Conservation (phyloP, 805 yeast genomes). For the Wickerhamiella allomyrinae region DNA sequence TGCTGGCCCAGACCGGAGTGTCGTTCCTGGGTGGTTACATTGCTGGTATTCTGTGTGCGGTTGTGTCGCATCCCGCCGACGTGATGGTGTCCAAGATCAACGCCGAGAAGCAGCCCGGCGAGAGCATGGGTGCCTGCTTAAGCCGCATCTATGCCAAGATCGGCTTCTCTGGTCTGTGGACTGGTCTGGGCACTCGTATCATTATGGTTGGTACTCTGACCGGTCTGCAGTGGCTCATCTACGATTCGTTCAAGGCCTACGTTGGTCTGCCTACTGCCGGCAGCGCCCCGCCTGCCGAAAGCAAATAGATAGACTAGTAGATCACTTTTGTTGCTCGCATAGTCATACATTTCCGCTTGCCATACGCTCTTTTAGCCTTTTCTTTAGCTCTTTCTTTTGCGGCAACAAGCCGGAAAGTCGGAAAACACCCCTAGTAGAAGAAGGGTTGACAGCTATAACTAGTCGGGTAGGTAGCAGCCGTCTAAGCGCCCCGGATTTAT, state of each 20-base stretch:
- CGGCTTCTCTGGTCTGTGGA: constrained; percentile 89
- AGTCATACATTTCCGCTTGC: too few relatives aligned
- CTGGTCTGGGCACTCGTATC: constrained; percentile 86
- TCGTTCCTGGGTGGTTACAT: constrained; percentile 91
- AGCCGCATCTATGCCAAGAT: constrained; percentile 63
- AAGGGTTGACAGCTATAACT: too few relatives aligned
- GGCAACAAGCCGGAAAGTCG: too few relatives aligned
- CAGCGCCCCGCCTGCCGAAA: constrained; percentile 19
- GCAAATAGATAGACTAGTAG: not conserved
- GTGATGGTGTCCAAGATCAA: constrained; percentile 93
- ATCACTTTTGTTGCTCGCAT: not conserved
- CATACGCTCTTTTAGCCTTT: too few relatives aligned
- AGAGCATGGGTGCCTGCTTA: constrained; percentile 53
- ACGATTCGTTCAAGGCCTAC: constrained; percentile 90
- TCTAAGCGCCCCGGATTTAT: too few relatives aligned
- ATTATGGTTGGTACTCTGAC: constrained; percentile 96
- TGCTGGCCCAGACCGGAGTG: constrained; percentile 79
- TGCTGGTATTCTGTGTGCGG: constrained; percentile 94
- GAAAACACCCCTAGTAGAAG: too few relatives aligned
- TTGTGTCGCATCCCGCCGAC: constrained; percentile 97
- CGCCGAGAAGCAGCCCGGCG: constrained; percentile 50
- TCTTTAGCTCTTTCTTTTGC: too few relatives aligned
- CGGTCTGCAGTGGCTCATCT: constrained; percentile 92
- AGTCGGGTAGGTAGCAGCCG: too few relatives aligned
- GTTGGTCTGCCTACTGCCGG: constrained; percentile 95